These are phyloP conservation scores for Pelargonium myrrhifolium DNA, from an alignment of 441 rosid species.

Conservation along the genomic window DNA sequence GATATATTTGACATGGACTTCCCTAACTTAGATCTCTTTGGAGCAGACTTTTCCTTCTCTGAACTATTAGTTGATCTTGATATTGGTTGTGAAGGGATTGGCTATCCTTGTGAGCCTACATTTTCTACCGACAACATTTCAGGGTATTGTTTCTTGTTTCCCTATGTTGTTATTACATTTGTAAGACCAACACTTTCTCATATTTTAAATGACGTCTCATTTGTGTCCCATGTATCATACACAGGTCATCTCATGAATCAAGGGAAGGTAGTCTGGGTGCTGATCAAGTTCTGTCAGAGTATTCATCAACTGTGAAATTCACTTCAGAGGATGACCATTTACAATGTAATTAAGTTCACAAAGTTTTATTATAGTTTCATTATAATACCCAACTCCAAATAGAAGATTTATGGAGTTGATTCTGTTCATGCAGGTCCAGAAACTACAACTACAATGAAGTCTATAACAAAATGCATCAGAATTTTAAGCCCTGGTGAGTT, in stretches of 20 bases:
- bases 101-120: slow-evolving; percentile 26
- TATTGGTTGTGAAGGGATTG: slow-evolving; percentile 40
- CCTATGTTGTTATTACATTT: too few species aligned
- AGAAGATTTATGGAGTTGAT: background rate
- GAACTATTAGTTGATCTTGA: slow-evolving; percentile 67
- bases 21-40: slow-evolving; percentile 51
- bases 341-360: slow-evolving; percentile 32
- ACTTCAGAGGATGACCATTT: slow-evolving; percentile 33
- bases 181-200: background rate
- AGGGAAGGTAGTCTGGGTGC: slow-evolving; percentile 28
- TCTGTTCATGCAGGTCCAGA: slow-evolving; percentile 38
- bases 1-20: slow-evolving; percentile 61
- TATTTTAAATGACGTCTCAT: background rate
- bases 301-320: slow-evolving; percentile 43
- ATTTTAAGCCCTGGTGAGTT: slow-evolving; percentile 53
- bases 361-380: background rate
- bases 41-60: slow-evolving; percentile 58
- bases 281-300: slow-evolving; percentile 40
- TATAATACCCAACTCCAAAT: background rate
- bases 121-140: slow-evolving; percentile 34
- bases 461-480: slow-evolving; percentile 41
- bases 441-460: slow-evolving; percentile 36
- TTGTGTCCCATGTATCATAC: too few species aligned
- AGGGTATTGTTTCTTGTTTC: slow-evolving; percentile 35
- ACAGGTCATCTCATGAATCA: slow-evolving; percentile 51